phyloP scores from a whole-genome alignment of 1,139 yeast genomes.

The Lipomyces yarrowii region DNA sequence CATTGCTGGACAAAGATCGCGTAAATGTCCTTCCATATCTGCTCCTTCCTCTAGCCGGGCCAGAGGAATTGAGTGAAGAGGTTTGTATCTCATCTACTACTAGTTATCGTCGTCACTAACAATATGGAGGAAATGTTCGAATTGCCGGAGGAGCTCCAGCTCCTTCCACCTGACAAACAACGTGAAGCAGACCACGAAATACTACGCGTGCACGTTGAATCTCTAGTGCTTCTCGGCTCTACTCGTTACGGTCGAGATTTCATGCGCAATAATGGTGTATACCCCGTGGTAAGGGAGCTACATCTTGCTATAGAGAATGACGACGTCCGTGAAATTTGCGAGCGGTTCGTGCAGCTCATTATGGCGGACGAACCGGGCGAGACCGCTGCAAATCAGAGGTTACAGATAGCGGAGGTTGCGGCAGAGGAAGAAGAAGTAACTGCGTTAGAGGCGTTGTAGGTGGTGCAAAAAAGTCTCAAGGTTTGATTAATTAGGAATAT shows the following conservation, averaged over 20 bases:
- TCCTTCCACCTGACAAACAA: slow-evolving; percentile 71
- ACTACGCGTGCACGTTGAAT: slow-evolving; percentile 61
- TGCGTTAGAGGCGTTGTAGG: slow-evolving; percentile 23
- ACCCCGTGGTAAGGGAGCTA: slow-evolving; percentile 80
- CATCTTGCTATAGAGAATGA: slow-evolving; percentile 71
- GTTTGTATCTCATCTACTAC: neutral
- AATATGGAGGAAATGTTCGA: slow-evolving; percentile 62
- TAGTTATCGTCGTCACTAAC: neutral
- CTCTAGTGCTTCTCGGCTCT: slow-evolving; percentile 62
- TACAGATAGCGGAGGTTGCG: slow-evolving; percentile 18
- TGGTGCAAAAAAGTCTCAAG: neutral
- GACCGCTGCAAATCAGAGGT: slow-evolving; percentile 16
- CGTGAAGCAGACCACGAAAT: slow-evolving; percentile 74
- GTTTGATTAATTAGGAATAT: neutral
- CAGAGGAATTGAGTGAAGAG: slow-evolving; percentile 73
- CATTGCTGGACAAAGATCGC: slow-evolving; percentile 59
- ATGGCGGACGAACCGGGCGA: slow-evolving; percentile 35
- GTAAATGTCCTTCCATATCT: slow-evolving; percentile 81
- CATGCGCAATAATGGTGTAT: slow-evolving; percentile 76
- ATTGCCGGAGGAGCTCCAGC: slow-evolving; percentile 86
- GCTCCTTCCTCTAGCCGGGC: slow-evolving; percentile 79
- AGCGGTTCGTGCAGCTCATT: slow-evolving; percentile 33
- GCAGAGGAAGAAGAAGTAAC: slow-evolving; percentile 26
- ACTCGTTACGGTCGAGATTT: slow-evolving; percentile 71
- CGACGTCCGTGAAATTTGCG: slow-evolving; percentile 55